These are phyloP conservation scores for Dothiorella sarmentorum DNA, from an alignment of 2,329 filamentous ascomycete genomes.

Conservation along the genomic window DNA sequence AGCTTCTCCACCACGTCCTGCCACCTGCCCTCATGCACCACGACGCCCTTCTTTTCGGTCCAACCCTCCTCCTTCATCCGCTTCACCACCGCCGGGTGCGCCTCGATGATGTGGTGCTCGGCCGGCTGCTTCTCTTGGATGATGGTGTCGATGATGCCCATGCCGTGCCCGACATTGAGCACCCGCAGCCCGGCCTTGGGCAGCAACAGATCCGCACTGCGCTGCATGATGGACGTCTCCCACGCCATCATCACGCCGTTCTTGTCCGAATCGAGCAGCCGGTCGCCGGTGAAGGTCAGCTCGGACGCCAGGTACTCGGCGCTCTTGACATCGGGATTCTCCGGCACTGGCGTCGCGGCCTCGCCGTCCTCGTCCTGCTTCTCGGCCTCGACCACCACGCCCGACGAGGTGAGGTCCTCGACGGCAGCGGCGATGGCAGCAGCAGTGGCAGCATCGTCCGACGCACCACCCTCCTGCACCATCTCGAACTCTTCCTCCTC, in stretches of 20 bases:
- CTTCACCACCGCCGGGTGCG: constrained; percentile 48
- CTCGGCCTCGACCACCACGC: constrained; percentile 14
- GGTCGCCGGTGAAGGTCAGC: constrained; percentile 47
- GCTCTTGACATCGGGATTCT: constrained; percentile 35
- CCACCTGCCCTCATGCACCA: constrained; percentile 49
- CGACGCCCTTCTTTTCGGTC: constrained; percentile 48
- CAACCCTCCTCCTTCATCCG: constrained; percentile 46
- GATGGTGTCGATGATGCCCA: constrained; percentile 50
- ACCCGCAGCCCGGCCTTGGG: constrained; percentile 41
- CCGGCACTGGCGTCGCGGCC: too few relatives aligned
- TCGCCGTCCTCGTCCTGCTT: constrained; percentile 36
- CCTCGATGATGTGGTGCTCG: constrained; percentile 51
- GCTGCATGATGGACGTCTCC: constrained; percentile 50
- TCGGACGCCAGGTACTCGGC: constrained; percentile 43
- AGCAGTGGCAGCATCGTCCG: constrained; percentile 28
- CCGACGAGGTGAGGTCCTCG: constrained; percentile 6
- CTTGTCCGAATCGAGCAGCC: constrained; percentile 46
- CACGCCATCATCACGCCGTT: constrained; percentile 55
- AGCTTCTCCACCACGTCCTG: constrained; percentile 48
- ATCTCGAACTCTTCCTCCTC: constrained; percentile 26
- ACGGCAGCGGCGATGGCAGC: constrained; percentile 1
- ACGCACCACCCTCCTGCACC: constrained; percentile 24
- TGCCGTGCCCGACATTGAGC: constrained; percentile 50
- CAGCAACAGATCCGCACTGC: constrained; percentile 43
- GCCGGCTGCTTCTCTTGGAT: constrained; percentile 44